Base-by-base conservation (phyloP, 805 yeast species). In the Deakozyma indianensis region DNA sequence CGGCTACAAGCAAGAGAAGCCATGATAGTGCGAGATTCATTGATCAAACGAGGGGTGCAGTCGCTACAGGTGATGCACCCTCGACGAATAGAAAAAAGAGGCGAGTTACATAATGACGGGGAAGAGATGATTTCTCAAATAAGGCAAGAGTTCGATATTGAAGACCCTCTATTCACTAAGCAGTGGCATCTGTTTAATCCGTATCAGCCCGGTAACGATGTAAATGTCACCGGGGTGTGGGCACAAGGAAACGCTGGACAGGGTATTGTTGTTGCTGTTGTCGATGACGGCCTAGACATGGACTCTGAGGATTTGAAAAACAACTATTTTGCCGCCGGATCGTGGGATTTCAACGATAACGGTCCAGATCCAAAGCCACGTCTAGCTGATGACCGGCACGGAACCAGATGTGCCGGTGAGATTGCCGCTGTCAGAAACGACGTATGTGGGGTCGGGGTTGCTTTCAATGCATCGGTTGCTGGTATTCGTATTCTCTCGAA, bases 341-440 rank as follows among this genome's bases (percentile, higher is more conserved):
- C 96, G 4, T 92, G 90, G 84, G 98, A 92, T 64, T 92, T 75
- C 62, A 92, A 92, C 59, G 83, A 77, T 54, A 79, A 83, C 55
- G 71, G 70, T 0, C 70, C 75, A 21, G 65, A 78, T 42, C 98
- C 98, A 2, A 77, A 74, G 54, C 98, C 98, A 9, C 68, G 79
- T 46, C 69, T 90, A 23, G 62, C 54, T 5, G 94, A 83, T 60
- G 98, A 92, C 60, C 78, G 79, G 54, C 98, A 92, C 61, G 98
- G 98, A 4, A 92, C 98, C 0, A 69, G 98, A 52, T 92, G 98
- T 67, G 97, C 98, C 2, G 97, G 96, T 32, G 98, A 92, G 62
- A 83, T 92, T 47, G 96, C 96, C 0, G 92, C 80, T 2, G 87
- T 77, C 44, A 67, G 68, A 45, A 90, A 92, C 60, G 82, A 77